Percentiles rank a stretch among this genome's conserved stretches.
Conservation (phyloP, 176 grass and related monocot genomes). For the Pontederia crassipes region DNA sequence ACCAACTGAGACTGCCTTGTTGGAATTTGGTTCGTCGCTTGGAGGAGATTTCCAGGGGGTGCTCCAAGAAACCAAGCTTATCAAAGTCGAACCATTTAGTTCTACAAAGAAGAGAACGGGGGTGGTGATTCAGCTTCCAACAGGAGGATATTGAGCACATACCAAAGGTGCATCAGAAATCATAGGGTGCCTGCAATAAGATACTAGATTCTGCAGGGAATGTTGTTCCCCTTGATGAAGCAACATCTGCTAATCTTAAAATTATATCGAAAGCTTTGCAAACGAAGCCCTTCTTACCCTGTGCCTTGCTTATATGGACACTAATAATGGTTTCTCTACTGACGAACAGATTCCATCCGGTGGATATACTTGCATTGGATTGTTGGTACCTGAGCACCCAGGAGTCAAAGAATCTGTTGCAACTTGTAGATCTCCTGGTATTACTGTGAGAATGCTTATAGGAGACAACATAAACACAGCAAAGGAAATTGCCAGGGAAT, state of each 20-base stretch:
- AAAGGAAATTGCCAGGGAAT: conserved; percentile 86
- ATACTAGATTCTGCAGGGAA: conserved; percentile 59
- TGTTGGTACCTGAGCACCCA: conserved; percentile 77
- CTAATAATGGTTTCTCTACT: conserved; percentile 46
- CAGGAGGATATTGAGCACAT: conserved; percentile 51
- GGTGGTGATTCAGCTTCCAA: conserved; percentile 65
- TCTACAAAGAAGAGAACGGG: conserved; percentile 93
- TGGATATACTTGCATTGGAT: conserved; percentile 92
- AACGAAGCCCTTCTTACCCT: conserved; percentile 83
- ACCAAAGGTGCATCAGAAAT: conserved; percentile 98
- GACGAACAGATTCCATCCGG: conserved; percentile 43
- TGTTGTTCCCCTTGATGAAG: conserved; percentile 48
- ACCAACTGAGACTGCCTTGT: conserved; percentile 79
- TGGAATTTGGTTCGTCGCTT: conserved; percentile 80
- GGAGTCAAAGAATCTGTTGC: conserved; percentile 95
- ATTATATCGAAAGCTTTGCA: conserved; percentile 72
- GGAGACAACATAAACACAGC: conserved; percentile 97
- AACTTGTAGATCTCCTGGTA: conserved; percentile 70
- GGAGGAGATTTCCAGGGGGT: conserved; percentile 78
- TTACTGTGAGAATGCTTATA: conserved; percentile 93
- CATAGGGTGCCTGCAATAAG: conserved; percentile 60
- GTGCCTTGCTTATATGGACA: conserved; percentile 79
- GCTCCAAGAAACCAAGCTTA: conserved; percentile 49
- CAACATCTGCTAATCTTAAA: conserved; percentile 44
- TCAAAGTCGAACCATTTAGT: conserved; percentile 97